Percentiles rank a stretch among this genome's conserved stretches.
phyloP scores from a whole-genome alignment of 805 yeast genomes.

The Candida sphagnicola region DNA sequence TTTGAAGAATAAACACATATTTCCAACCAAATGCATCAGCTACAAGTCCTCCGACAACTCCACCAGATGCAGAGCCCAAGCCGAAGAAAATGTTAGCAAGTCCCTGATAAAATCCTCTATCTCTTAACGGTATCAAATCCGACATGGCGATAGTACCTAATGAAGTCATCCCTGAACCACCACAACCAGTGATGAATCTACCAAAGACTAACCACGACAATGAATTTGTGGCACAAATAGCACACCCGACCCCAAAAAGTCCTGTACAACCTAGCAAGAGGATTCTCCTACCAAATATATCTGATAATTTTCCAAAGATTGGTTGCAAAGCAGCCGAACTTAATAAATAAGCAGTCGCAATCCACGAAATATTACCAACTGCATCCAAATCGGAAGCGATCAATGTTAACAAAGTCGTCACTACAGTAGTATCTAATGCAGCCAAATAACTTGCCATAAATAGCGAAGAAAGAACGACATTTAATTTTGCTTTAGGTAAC shows the following conservation, averaged over 20 bases:
- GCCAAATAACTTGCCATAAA: conserved; percentile 49
- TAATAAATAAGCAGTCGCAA: conserved; percentile 65
- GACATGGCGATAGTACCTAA: conserved; percentile 71
- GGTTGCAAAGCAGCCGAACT: conserved; percentile 76
- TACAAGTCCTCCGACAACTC: conserved; percentile 49
- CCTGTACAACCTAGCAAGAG: conserved; percentile 48
- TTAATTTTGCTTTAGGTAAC: conserved; percentile 26
- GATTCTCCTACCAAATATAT: conserved; percentile 64
- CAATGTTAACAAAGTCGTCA: conserved; percentile 58
- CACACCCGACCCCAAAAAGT: conserved; percentile 52
- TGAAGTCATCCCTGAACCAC: conserved; percentile 86
- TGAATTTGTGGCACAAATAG: conserved; percentile 53
- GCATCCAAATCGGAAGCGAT: conserved; percentile 70
- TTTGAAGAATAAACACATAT: conserved; percentile 36
- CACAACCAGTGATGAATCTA: conserved; percentile 76
- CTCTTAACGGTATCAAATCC: conserved; percentile 71
- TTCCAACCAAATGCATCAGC: conserved; percentile 54
- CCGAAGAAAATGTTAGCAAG: conserved; percentile 73
- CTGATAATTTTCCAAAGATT: conserved; percentile 64
- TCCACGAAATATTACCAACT: conserved; percentile 63
- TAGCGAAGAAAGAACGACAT: conserved; percentile 25
- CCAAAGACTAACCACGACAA: conserved; percentile 49
- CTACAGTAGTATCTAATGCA: conserved; percentile 65
- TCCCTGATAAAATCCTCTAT: conserved; percentile 82
- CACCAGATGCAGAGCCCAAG: conserved; percentile 55